These are phyloP conservation scores for Plasmodium ovale DNA, from an alignment of 169 alveolate species.

Conservation along the genomic window DNA sequence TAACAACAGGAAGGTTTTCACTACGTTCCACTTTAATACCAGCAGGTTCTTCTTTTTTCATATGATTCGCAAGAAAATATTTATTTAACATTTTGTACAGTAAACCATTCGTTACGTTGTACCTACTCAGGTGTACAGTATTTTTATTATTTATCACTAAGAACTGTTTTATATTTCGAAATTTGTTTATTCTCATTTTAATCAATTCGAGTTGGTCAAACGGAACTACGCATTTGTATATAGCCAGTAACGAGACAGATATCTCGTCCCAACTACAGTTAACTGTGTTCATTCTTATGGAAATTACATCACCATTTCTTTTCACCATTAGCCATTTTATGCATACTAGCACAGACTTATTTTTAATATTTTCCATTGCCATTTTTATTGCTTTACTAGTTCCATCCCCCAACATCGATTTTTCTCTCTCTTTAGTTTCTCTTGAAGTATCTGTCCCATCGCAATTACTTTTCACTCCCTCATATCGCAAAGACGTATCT, in stretches of 20 bases:
- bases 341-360: conserved; percentile 22
- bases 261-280: conserved; percentile 43
- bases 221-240: conserved; percentile 45
- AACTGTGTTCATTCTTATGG: conserved; percentile 22
- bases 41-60: conserved; percentile 13
- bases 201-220: conserved; percentile 34
- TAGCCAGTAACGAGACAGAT: conserved; percentile 27
- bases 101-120: conserved; percentile 42
- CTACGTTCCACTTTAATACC: background rate
- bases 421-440: no score
- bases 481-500: no score
- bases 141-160: conserved; percentile 35
- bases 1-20: background rate
- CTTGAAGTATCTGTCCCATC: no score
- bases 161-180: conserved; percentile 6
- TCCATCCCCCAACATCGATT: no score
- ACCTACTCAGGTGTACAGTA: conserved; percentile 21
- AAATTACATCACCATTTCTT: conserved; percentile 39
- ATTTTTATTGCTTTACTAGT: no score
- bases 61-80: conserved; percentile 2
- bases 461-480: no score
- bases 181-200: conserved; percentile 27
- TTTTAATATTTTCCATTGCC: background rate
- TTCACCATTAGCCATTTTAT: conserved; percentile 40
- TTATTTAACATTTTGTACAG: conserved; percentile 11